These are phyloP conservation scores for Pyrenochaeta sp. DNA, from an alignment of 2,329 filamentous ascomycete genomes.

Conservation along the genomic window DNA sequence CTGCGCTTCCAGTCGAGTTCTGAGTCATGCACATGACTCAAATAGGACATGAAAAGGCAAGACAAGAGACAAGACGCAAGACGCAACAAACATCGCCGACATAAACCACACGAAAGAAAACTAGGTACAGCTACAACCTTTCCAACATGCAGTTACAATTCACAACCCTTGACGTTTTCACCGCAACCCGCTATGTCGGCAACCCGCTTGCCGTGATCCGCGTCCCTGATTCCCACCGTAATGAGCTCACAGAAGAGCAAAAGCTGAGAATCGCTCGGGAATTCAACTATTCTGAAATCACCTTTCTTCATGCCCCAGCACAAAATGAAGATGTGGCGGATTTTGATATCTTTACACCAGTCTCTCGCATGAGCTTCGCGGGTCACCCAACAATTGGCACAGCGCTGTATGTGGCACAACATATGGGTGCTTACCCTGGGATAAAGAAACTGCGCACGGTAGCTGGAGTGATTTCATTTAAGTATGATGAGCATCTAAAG, in stretches of 20 bases:
- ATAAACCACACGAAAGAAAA: background rate
- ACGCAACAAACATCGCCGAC: too few relatives aligned
- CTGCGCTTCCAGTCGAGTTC: background rate
- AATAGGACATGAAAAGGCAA: background rate
- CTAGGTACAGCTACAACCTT: background rate
- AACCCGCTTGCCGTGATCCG: slow-evolving; percentile 63
- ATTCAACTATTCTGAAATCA: slow-evolving; percentile 65
- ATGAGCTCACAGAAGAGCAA: slow-evolving; percentile 52
- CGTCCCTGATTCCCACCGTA: slow-evolving; percentile 51
- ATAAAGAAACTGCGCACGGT: slow-evolving; percentile 20
- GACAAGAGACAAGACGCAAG: background rate
- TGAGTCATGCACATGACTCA: background rate
- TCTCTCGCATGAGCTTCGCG: slow-evolving; percentile 62
- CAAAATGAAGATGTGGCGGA: slow-evolving; percentile 17
- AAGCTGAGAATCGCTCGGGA: slow-evolving; percentile 63
- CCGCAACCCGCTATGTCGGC: slow-evolving; percentile 54
- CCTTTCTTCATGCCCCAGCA: slow-evolving; percentile 57
- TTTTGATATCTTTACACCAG: slow-evolving; percentile 63
- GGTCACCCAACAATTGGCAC: slow-evolving; percentile 66
- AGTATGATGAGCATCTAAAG: slow-evolving; percentile 2
- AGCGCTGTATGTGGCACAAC: slow-evolving; percentile 54
- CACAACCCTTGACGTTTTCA: slow-evolving; percentile 59
- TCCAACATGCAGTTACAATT: slow-evolving; percentile 36
- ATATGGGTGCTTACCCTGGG: slow-evolving; percentile 21
- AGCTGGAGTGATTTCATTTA: slow-evolving; percentile 28